Evolutionary conservation across 2,329 filamentous ascomycete genomes (phyloP), one percentile per base, ranked within the genome.

Genomic region (Davidsoniella virescens): DNA sequence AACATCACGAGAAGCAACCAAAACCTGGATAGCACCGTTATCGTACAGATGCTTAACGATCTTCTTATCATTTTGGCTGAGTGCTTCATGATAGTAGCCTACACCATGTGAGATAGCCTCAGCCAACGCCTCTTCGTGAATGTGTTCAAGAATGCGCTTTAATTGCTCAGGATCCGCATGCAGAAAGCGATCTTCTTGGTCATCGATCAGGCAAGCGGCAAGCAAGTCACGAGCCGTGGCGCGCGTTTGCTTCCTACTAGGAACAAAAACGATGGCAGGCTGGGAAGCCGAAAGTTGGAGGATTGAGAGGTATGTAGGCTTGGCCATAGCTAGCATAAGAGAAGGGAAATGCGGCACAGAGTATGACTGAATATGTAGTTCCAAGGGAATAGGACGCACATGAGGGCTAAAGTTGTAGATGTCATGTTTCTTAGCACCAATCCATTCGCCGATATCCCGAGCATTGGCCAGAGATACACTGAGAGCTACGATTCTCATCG

Each of bases 371-470:
- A 98, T 83, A 62, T 95, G 87, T 52, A 98, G 76, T 63, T 96
- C 90, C 29, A 98, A 70, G 18, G 90, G 88, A 16, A 95, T 79
- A 1, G 87, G 84, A 51, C 93, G 82, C 54, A 90, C 81, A 60
- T 90, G 83, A 2, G 92, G 92, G 59, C 87, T 94, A 69, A 98
- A 98, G 68, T 98, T 98, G 73, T 90, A 98, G 56, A 94, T 94
- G 45, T 92, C 94, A 63, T 98, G 92, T 70, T 95, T 96, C 64
- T 81, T 94, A 6, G 90, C 92, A 57, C 93, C 92, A 57, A 98
- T 87, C 92, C 92, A 98, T 66, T 95, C 92, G 47, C 90, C 90
- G 59, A 98, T 77, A 59, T 98, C 92, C 53, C 87, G 78, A 46
- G 90, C 88, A 62, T 95, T 96, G 4, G 92, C 82, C 18, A 98